phyloP scores from a whole-genome alignment of 2,329 filamentous ascomycete species.

The Sarocladium oryzae region DNA sequence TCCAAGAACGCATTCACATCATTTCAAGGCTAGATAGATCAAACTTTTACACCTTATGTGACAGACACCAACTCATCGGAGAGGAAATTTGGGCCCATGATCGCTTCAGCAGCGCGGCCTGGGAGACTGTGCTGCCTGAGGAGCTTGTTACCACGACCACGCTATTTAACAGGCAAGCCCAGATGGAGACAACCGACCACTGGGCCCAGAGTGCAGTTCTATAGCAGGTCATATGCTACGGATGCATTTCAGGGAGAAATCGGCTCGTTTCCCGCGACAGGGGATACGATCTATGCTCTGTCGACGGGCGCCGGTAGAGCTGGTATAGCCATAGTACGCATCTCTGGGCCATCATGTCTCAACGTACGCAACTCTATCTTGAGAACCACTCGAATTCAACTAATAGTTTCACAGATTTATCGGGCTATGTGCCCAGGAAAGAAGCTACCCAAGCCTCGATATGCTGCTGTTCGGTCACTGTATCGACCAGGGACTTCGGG shows the following conservation, averaged over 20 bases:
- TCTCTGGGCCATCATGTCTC: constrained; percentile 73
- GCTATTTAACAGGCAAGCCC: constrained; percentile 6
- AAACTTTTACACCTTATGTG: background rate
- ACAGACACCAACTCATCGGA: no score
- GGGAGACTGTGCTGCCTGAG: background rate
- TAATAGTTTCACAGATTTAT: constrained; percentile 36
- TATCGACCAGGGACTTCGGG: constrained; percentile 40
- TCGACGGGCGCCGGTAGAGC: constrained; percentile 81
- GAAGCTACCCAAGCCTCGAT: constrained; percentile 38
- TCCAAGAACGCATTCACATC: no score
- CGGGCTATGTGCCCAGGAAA: constrained; percentile 42
- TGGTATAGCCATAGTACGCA: constrained; percentile 82
- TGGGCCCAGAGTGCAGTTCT: background rate
- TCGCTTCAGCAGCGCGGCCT: background rate
- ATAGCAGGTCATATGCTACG: background rate
- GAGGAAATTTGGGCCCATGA: background rate
- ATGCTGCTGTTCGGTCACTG: constrained; percentile 69
- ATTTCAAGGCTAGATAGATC: no score
- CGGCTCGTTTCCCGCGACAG: constrained; percentile 16
- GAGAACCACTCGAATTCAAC: no score
- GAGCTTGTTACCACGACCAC: background rate
- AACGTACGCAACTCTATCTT: constrained; percentile 50
- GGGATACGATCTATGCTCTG: constrained; percentile 80
- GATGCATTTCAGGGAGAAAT: background rate
- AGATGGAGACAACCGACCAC: background rate